Base-by-base conservation (phyloP, 345 rosid genomes). In the Trapa incisa region DNA sequence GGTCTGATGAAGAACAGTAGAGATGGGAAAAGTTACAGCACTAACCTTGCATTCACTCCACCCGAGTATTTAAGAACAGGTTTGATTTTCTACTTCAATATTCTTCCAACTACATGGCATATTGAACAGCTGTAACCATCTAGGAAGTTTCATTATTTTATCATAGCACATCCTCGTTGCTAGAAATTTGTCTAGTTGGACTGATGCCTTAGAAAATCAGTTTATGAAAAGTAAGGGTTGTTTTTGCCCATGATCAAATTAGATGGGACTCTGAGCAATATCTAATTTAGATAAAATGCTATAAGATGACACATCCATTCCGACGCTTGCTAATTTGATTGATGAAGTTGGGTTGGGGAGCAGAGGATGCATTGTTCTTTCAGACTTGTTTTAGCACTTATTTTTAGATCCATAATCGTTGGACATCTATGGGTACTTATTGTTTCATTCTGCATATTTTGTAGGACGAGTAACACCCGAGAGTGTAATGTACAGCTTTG, bases 1-100 rank as follows among this genome's bases (percentile, higher is more conserved):
- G 97, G 98, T 66, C 83, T 93, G 79, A 93, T 90, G 98, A 93
- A 93, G 84, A 93, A 93, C 72, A 93, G 97, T 62, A 82, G 96
- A 67, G 97, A 90, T 48, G 97, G 98, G 57, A 93, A 84, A 86
- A 90, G 96, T 74, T 80, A 89, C 70, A 88, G 90, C 68, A 88
- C 93, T 45, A 86, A 92, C 80, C 79, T 89, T 82, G 96, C 96
- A 54, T 92, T 92, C 75, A 80, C 95, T 75, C 96, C 98, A 66
- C 98, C 98, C 0, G 96, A 92, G 85, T 89, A 84, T 77, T 75
- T 89, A 74, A 85, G 85, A 73, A 89, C 93, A 68, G 96, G 98
- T 89, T 48, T 37, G 29, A 1, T 2, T 9, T 65, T 65, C 35
- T 64, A 22, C 29, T 22, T 22, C 29, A 22, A 22, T 22, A 22